Evolutionary conservation across 192 early-diverging fungal species (phyloP).

Genomic region (Spizellomyces sp.): DNA sequence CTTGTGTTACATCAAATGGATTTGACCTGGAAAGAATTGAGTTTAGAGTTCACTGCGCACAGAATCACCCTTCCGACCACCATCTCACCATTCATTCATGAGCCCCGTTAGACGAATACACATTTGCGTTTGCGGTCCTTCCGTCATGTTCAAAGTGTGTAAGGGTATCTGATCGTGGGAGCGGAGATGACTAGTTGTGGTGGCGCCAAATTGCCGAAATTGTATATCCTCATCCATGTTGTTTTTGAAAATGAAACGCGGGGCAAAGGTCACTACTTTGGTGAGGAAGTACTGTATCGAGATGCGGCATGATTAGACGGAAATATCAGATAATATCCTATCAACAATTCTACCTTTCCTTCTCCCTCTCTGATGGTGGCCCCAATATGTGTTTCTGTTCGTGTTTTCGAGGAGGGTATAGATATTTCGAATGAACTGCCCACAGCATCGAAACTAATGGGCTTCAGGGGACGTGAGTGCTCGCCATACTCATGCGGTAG

Average conservation of each 20-base stretch:
- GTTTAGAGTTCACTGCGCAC: neutral
- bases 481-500: neutral
- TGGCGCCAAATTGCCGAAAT: slow-evolving; percentile 65
- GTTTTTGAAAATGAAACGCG: slow-evolving; percentile 90
- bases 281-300: slow-evolving; percentile 56
- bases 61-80: neutral
- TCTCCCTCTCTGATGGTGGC: slow-evolving; percentile 84
- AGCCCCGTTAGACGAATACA: slow-evolving; percentile 66
- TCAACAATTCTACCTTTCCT: slow-evolving; percentile 65
- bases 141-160: slow-evolving; percentile 63
- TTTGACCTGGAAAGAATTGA: slow-evolving; percentile 32
- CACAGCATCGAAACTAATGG: slow-evolving; percentile 94
- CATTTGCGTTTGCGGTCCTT: slow-evolving; percentile 50
- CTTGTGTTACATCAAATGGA: slow-evolving; percentile 83
- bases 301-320: neutral
- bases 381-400: slow-evolving; percentile 76
- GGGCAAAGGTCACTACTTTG: slow-evolving; percentile 87
- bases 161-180: slow-evolving; percentile 64
- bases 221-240: slow-evolving; percentile 69
- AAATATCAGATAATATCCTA: neutral
- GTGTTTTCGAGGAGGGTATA: slow-evolving; percentile 55
- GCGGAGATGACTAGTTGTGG: slow-evolving; percentile 50
- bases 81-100: slow-evolving; percentile 68
- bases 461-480: slow-evolving; percentile 41
- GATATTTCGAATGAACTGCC: slow-evolving; percentile 80